Evolutionary conservation across 1,139 yeast species (phyloP).

Genomic region (Yamadazyma siamensis): DNA sequence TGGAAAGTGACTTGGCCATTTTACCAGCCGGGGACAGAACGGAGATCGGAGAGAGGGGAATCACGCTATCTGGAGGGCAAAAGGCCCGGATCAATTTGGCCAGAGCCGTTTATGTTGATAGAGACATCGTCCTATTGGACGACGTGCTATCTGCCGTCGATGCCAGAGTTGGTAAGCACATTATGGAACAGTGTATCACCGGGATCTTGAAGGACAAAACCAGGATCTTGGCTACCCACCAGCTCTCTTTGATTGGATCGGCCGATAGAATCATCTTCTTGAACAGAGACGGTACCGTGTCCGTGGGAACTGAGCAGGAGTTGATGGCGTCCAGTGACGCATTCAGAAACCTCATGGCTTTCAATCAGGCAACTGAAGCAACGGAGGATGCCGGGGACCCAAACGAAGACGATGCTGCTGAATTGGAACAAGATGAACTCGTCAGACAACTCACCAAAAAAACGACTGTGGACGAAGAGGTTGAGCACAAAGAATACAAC

Average conservation of each 20-base stretch:
- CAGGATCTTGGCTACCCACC: slow-evolving; percentile 46
- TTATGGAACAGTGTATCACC: slow-evolving; percentile 36
- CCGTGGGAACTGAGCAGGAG: slow-evolving; percentile 37
- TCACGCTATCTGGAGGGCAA: slow-evolving; percentile 49
- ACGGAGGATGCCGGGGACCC: too few relatives aligned
- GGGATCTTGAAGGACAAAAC: slow-evolving; percentile 36
- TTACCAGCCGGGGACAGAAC: slow-evolving; percentile 45
- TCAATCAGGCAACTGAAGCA: slow-evolving; percentile 18
- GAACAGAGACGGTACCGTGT: slow-evolving; percentile 38
- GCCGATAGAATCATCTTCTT: slow-evolving; percentile 42
- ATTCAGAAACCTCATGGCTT: slow-evolving; percentile 17
- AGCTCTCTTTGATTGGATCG: slow-evolving; percentile 37
- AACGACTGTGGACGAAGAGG: slow-evolving; percentile 14
- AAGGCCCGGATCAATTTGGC: slow-evolving; percentile 47
- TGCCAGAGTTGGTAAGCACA: slow-evolving; percentile 47
- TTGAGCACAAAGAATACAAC: slow-evolving; percentile 11
- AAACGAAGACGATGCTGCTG: slow-evolving; percentile 19
- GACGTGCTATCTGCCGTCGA: slow-evolving; percentile 50
- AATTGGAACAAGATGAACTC: slow-evolving; percentile 24
- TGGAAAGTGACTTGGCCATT: slow-evolving; percentile 34
- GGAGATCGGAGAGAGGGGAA: slow-evolving; percentile 49
- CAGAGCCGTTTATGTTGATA: slow-evolving; percentile 40
- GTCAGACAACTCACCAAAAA: slow-evolving; percentile 15
- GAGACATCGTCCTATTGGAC: slow-evolving; percentile 40
- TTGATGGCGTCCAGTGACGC: slow-evolving; percentile 22